Conservation (phyloP, 164 flowering plant species). For the Dillenia turbinata region DNA sequence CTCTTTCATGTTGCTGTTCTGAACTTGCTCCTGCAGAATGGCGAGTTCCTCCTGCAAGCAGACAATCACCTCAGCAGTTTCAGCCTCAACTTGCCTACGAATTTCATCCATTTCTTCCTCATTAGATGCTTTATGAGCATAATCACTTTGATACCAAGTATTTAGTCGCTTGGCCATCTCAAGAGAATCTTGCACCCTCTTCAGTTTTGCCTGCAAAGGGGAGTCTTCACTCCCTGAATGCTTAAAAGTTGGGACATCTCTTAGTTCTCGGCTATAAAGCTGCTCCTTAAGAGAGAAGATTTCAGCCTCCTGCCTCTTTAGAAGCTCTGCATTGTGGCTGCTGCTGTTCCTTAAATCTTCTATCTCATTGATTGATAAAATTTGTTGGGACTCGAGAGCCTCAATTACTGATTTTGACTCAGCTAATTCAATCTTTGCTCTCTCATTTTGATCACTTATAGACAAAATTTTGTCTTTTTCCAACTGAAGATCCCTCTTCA, state of each 20-base stretch:
- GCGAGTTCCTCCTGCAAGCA: constrained; percentile 87
- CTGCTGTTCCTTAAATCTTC: constrained; percentile 50
- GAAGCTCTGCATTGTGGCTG: constrained; percentile 32
- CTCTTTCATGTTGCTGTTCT: constrained; percentile 49
- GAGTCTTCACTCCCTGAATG: constrained; percentile 29
- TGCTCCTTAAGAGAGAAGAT: constrained; percentile 42
- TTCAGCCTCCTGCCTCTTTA: constrained; percentile 52
- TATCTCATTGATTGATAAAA: constrained; percentile 63
- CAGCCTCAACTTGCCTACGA: constrained; percentile 86
- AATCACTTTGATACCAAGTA: constrained; percentile 58
- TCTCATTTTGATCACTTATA: constrained; percentile 36
- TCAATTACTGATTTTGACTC: constrained; percentile 69
- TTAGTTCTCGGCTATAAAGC: constrained; percentile 25
- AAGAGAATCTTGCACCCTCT: constrained; percentile 80
- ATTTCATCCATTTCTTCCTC: constrained; percentile 83
- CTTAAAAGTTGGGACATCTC: constrained; percentile 22
- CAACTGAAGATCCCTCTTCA: constrained; percentile 46
- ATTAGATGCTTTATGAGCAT: constrained; percentile 46
- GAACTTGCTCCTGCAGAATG: constrained; percentile 65
- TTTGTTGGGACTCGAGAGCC: constrained; percentile 86
- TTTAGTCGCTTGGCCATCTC: constrained; percentile 76
- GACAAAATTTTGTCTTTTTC: constrained; percentile 30
- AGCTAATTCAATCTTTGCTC: constrained; percentile 35
- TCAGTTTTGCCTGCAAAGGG: constrained; percentile 53
- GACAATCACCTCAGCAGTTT: constrained; percentile 94